Evolutionary conservation across 169 alveolate genomes (phyloP), one percentile per base, ranked within the genome.

Genomic region (Plasmodium malariae): DNA sequence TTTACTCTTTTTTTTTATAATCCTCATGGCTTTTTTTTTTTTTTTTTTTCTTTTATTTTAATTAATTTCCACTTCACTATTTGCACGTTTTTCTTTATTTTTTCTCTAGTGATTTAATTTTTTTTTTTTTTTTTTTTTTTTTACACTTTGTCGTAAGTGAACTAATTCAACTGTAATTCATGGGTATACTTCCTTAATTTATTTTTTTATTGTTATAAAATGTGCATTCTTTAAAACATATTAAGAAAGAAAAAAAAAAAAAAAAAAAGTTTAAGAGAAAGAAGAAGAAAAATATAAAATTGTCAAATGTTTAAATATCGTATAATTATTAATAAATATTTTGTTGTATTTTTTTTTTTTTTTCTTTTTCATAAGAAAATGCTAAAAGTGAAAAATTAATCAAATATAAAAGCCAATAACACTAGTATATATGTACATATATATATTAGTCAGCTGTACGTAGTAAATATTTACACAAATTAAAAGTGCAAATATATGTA

Each of bases 61-160:
- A 28, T 70, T 70, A 70, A 36, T 73, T 73, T 73, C 76, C 74
- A 34, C 43, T 21, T 70, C 40, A 43, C 69, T 55, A 76, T 76
- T 76, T 76, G 51, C 26, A 63, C 51, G 17, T 55, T 73, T 55
- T 55, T 34, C 57, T 32, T n/a, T 54, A 30, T 19, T 48, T 65
- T 49, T 65, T 76, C 70, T 76, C 71, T 63, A 63, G 28, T 70
- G 7, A 48, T 34, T 70, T 43, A 43, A 19, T 28, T 60, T n/a
- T n/a, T n/a, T n/a, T n/a, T n/a, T n/a, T n/a, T n/a, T n/a, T n/a
- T n/a, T 71, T 71, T 48, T 30, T 11, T 26, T 71, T 71, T 71
- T 71, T 51, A 17, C 24, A 51, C 54, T 54, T 59, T 57, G 37
- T 60, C 55, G 48, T 63, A 54, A 62, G n/a, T 37, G 60, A 12